Percentiles rank a stretch among this genome's conserved stretches.
Conservation (phyloP, 306 rosid species). For the Gillenia trifoliata region DNA sequence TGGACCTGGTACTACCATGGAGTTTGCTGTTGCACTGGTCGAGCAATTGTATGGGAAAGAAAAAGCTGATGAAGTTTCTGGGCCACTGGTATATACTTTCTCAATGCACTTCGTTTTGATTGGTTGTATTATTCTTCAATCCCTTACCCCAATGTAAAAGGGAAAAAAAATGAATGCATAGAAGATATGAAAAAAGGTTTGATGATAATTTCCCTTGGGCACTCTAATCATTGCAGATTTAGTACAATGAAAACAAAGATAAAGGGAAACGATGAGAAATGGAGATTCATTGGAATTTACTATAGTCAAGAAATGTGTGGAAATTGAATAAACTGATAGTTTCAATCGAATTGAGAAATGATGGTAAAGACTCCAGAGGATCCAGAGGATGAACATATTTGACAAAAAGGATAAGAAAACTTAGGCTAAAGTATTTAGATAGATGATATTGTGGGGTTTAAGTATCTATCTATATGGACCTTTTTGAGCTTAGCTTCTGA, state of each 20-base stretch:
- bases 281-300: not conserved
- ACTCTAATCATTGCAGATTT: not conserved
- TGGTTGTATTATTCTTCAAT: not conserved
- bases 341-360: not conserved
- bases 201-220: not conserved
- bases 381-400: no score
- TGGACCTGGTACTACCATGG: constrained; percentile 93
- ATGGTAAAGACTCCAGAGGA: not conserved
- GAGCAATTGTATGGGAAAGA: constrained; percentile 86
- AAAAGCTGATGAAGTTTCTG: constrained; percentile 78
- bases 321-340: not conserved
- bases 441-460: not conserved
- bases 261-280: not conserved
- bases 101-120: constrained; percentile 1
- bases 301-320: not conserved
- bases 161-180: not conserved
- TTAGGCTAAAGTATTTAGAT: not conserved
- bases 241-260: not conserved
- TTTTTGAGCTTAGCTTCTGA: not conserved
- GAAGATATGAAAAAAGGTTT: not conserved
- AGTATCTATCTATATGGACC: not conserved
- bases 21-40: constrained; percentile 60
- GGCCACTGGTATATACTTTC: constrained; percentile 62
- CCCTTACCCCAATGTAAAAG: not conserved
- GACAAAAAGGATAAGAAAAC: not conserved